Conservation (phyloP, 2,329 filamentous ascomycete genomes). For the Hyphodiscus sp. region DNA sequence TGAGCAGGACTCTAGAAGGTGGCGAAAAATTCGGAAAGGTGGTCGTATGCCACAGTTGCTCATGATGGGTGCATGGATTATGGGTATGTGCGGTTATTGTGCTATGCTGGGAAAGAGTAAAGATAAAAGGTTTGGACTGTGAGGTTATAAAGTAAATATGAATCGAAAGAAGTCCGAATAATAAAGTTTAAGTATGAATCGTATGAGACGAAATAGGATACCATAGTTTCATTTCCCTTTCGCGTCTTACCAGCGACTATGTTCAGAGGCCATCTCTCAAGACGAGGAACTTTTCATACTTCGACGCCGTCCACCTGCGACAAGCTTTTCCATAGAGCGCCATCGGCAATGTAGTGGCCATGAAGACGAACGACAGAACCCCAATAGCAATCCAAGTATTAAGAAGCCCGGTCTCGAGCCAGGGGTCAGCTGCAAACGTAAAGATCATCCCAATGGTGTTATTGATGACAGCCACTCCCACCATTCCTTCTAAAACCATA, state of each 20-base stretch:
- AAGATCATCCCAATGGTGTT: constrained; percentile 49
- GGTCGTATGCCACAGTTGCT: background rate
- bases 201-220: too few relatives aligned
- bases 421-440: constrained; percentile 44
- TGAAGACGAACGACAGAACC: constrained; percentile 43
- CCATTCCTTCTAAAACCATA: constrained; percentile 52
- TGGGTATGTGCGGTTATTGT: background rate
- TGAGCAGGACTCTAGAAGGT: background rate
- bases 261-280: too few relatives aligned
- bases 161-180: too few relatives aligned
- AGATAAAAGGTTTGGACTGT: background rate
- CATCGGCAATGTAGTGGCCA: constrained; percentile 47
- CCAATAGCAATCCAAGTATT: constrained; percentile 47
- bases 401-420: constrained; percentile 40
- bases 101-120: background rate
- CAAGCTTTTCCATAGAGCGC: constrained; percentile 43
- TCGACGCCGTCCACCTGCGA: too few relatives aligned
- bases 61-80: background rate
- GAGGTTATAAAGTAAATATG: too few relatives aligned
- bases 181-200: too few relatives aligned
- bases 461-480: constrained; percentile 51
- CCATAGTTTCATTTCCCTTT: too few relatives aligned
- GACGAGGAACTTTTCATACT: too few relatives aligned
- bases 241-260: too few relatives aligned
- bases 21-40: background rate